Percentiles rank a stretch among this genome's conserved stretches.
Evolutionary conservation across 306 rosid genomes (phyloP).

Genomic region (Corylus heterophylla): DNA sequence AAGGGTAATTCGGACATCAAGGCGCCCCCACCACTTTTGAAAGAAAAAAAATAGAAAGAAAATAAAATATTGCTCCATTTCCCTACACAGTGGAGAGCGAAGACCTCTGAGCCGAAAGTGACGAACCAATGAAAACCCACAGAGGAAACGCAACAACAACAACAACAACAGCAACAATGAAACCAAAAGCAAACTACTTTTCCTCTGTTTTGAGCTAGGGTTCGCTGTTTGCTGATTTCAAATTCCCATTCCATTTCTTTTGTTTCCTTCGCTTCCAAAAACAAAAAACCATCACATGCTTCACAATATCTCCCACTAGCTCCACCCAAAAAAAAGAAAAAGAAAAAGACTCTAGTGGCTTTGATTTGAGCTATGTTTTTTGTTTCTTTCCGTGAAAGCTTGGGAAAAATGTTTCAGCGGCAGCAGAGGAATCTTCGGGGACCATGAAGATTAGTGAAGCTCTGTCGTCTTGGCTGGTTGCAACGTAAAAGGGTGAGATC

Average conservation of each 20-base stretch:
- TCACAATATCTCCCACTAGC: constrained; percentile 19
- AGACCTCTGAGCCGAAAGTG: constrained; percentile 69
- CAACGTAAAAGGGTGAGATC: constrained; percentile 31
- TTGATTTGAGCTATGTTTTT: constrained; percentile 5
- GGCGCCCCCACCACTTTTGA: background rate
- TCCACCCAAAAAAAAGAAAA: background rate
- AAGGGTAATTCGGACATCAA: constrained; percentile 42
- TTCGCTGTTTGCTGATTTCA: constrained; percentile 15
- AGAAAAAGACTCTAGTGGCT: background rate
- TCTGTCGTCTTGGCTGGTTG: constrained; percentile 33
- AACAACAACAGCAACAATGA: constrained; percentile 22
- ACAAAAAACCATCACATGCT: constrained; percentile 19
- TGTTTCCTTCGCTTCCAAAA: background rate
- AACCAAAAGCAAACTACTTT: constrained; percentile 22
- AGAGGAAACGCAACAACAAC: constrained; percentile 40
- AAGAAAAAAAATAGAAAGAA: background rate
- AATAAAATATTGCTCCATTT: constrained; percentile 29
- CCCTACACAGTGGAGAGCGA: constrained; percentile 56
- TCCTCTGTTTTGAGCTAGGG: constrained; percentile 34
- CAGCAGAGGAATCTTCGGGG: constrained; percentile 25
- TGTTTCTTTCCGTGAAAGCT: constrained; percentile 21
- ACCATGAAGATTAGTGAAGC: constrained; percentile 46
- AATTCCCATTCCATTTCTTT: constrained; percentile 3
- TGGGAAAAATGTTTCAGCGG: constrained; percentile 32
- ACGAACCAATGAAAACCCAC: constrained; percentile 66